Evolutionary conservation across 495 filamentous ascomycete species (phyloP), one percentile per base, ranked within the genome.

Genomic region (Penicillium steckii): DNA sequence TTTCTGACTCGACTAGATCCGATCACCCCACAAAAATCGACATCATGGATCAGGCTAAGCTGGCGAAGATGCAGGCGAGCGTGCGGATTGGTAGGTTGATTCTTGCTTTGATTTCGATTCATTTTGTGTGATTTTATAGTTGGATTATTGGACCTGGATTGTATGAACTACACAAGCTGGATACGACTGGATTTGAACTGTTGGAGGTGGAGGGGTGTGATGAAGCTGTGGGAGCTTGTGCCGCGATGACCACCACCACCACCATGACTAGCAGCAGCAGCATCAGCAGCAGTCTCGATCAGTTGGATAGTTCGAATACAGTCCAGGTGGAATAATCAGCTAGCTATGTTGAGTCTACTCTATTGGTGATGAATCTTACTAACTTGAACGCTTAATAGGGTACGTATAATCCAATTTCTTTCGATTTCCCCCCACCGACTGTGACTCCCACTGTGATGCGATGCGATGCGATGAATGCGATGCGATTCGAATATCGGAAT

Each of bases 31-130:
- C 57, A 53, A 65, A 47, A 46, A 59, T 55, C 64, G 60, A 64
- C 69, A 77, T 53, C 48, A 81, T 81, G 78, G 78, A 81, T 77
- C 74, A 78, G 53, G 78, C 74, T 65, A 81, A 81, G 76, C 68
- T 81, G 64, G 77, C 77, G 64, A 74, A 67, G 57, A 74, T 81
- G 74, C 78, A 80, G 73, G 69, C 72, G 65, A 78, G 73, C 58
- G 78, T 77, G 61, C 77, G 77, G 64, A 81, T 77, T 70, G 78
- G 78, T 81, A 73, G 60, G 78, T 73, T 25, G 38, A 8, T 45
- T 52, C 56, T 54, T 54, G 53, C 25, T 54, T 45, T 27, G 46
- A 40, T 56, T 40, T 19, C 42, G 29, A 22, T 44, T 23, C 48
- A 45, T 47, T 44, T 26, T 42, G 37, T 37, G 21, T n/a, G 15